Evolutionary conservation across 2,329 filamentous ascomycete species (phyloP).

Genomic region (Aspergillus fischeri): DNA sequence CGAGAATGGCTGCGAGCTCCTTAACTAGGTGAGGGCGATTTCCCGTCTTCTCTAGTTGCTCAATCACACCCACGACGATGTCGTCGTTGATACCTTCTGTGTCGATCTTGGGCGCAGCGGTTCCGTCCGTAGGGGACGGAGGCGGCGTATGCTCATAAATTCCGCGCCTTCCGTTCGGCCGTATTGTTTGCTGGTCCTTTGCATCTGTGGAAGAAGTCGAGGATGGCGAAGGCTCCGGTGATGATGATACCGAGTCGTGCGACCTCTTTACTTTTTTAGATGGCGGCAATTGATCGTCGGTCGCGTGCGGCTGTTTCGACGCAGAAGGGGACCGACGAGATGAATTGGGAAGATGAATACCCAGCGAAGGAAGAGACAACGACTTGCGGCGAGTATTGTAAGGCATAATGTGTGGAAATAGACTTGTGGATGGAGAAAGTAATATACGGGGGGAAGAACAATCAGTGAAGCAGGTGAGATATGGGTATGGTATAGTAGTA

Average conservation of each 20-base stretch:
- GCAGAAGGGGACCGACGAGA: conserved; percentile 57
- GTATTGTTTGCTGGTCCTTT: conserved; percentile 26
- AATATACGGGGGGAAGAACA: conserved; percentile 1
- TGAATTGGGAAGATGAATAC: conserved; percentile 72
- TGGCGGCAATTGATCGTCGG: conserved; percentile 49
- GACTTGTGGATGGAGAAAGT: conserved; percentile 8
- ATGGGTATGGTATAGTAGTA: not conserved
- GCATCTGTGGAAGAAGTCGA: conserved; percentile 23
- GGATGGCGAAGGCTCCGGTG: conserved; percentile 34
- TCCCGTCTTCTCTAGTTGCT: conserved; percentile 81
- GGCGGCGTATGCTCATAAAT: conserved; percentile 72
- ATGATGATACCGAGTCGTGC: conserved; percentile 52
- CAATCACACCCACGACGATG: conserved; percentile 85
- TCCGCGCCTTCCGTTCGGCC: conserved; percentile 38
- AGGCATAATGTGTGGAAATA: conserved; percentile 56
- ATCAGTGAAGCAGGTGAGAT: conserved; percentile 4
- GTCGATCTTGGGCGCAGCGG: conserved; percentile 59
- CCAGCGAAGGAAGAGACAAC: conserved; percentile 84
- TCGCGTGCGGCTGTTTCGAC: conserved; percentile 60
- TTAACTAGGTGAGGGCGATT: conserved; percentile 94
- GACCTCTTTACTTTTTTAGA: conserved; percentile 76
- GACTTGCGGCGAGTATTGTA: conserved; percentile 98
- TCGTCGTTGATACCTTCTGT: conserved; percentile 86
- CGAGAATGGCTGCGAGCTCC: conserved; percentile 78
- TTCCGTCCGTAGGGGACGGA: conserved; percentile 61